Base-by-base conservation (phyloP, 2,329 filamentous ascomycete species). In the Ophiosphaerella korrae region DNA sequence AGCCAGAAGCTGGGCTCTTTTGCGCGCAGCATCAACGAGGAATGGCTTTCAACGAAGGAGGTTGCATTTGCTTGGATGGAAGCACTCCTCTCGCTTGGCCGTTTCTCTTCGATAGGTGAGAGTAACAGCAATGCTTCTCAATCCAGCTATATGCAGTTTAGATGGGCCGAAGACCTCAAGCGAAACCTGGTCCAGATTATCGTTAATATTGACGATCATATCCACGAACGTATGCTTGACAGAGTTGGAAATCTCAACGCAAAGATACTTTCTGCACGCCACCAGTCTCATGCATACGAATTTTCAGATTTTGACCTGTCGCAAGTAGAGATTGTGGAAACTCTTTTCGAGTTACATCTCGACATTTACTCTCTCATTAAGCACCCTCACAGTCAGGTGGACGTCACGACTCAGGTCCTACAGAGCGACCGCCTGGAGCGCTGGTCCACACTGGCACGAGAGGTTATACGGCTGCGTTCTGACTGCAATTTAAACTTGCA, bases 291-390 rank as follows among this genome's bases (percentile, higher is more conserved):
- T 13, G 33, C 32, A 1, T 64, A 66, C 31, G 24, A 52, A 13
- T 38, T 74, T 3, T 63, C 67, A 0, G 48, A 60, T 2, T 64
- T 67, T 29, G 68, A 79, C 36, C 53, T 72, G 18, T 67, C 67
- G 11, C 62, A 77, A 24, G 67, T 82, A 35, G 82, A 84, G 42
- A 78, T 86, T 66, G 73, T 81, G 1, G 78, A 89, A 64, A 79
- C 80, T 2, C 72, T 89, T 3, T 88, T 86, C 58, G 87, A 89
- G 67, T 72, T 89, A 29, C 86, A 89, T 62, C 76, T 89, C 5
- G 86, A 89, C 62, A 76, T 87, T 7, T 87, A 85, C 65, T 81
- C 81, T 5, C 74, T 82, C n/a, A 84, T 87, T 59, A 86, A 82
- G 42, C 82, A 82, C 55, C 80, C 84, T 0, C 80, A 80, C 57